Evolutionary conservation across 208 protist genomes (phyloP).

Genomic region (Acanthamoeba rhysodes): DNA sequence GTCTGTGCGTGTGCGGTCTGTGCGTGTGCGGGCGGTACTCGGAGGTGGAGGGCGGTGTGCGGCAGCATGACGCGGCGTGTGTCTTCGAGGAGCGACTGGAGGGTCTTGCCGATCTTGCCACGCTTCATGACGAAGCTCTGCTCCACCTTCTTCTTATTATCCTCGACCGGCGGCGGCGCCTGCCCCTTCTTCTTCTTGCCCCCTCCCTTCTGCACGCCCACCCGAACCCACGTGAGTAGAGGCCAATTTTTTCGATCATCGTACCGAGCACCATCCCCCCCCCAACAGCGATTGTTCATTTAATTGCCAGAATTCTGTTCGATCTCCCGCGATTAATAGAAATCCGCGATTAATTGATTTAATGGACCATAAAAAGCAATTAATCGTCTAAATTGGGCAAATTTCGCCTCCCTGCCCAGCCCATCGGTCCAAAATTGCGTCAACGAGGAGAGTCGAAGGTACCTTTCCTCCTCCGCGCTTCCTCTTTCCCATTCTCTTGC

Average conservation of each 20-base stretch:
- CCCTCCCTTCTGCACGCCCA: background rate
- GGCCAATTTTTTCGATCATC: too few relatives aligned
- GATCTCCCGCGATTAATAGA: too few relatives aligned
- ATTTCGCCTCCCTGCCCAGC: background rate
- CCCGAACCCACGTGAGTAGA: background rate
- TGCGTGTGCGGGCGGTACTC: background rate
- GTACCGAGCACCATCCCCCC: too few relatives aligned
- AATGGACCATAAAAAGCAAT: too few relatives aligned
- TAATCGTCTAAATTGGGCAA: background rate
- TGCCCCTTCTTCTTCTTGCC: slow-evolving; percentile 44
- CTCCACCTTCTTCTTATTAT: slow-evolving; percentile 71
- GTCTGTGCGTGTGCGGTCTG: background rate
- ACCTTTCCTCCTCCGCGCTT: slow-evolving; percentile 10
- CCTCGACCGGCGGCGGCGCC: background rate
- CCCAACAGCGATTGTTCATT: too few relatives aligned
- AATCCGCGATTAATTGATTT: too few relatives aligned
- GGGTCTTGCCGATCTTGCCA: slow-evolving; percentile 66
- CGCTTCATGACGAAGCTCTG: slow-evolving; percentile 84
- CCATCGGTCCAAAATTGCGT: too few relatives aligned
- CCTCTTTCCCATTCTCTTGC: background rate
- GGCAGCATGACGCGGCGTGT: slow-evolving; percentile 89
- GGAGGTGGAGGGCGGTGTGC: slow-evolving; percentile 84
- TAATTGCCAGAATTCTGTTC: too few relatives aligned
- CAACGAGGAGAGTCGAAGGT: too few relatives aligned
- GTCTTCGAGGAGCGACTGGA: slow-evolving; percentile 84